Conservation (phyloP, 371 early-diverging fungal species). For the Lichtheimia ramosa region DNA sequence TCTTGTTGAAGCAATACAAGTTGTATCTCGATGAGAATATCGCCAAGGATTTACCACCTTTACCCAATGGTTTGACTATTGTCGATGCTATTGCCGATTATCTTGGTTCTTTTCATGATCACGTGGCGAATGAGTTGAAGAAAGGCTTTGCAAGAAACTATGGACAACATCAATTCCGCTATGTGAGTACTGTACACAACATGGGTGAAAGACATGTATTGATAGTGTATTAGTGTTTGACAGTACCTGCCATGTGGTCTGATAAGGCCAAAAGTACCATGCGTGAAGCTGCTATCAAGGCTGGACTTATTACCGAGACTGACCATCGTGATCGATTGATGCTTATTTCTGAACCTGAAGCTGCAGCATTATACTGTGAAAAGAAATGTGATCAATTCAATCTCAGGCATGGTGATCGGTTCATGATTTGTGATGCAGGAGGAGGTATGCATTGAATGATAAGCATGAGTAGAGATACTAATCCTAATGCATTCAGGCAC, state of each 20-base stretch:
- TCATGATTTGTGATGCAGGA: constrained; percentile 57
- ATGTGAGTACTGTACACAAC: constrained; percentile 23
- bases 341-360: constrained; percentile 49
- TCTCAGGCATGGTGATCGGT: constrained; percentile 43
- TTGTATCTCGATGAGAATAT: constrained; percentile 52
- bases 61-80: constrained; percentile 46
- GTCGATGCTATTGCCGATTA: constrained; percentile 56
- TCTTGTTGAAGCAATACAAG: constrained; percentile 53
- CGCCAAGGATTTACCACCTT: constrained; percentile 49
- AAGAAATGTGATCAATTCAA: constrained; percentile 49
- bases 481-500: constrained; percentile 13
- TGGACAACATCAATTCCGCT: constrained; percentile 35
- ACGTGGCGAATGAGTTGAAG: constrained; percentile 47
- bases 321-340: constrained; percentile 46
- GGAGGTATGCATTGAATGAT: constrained; percentile 4
- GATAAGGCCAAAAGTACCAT: constrained; percentile 51
- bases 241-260: constrained; percentile 54
- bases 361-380: constrained; percentile 50
- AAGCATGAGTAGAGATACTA: neutral
- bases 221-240: constrained; percentile 32
- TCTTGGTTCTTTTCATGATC: constrained; percentile 49
- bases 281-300: constrained; percentile 50
- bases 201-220: neutral
- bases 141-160: constrained; percentile 44
- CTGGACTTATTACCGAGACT: constrained; percentile 35